Evolutionary conservation across 495 filamentous ascomycete species (phyloP).

Genomic region (Aspergillus baeticus): DNA sequence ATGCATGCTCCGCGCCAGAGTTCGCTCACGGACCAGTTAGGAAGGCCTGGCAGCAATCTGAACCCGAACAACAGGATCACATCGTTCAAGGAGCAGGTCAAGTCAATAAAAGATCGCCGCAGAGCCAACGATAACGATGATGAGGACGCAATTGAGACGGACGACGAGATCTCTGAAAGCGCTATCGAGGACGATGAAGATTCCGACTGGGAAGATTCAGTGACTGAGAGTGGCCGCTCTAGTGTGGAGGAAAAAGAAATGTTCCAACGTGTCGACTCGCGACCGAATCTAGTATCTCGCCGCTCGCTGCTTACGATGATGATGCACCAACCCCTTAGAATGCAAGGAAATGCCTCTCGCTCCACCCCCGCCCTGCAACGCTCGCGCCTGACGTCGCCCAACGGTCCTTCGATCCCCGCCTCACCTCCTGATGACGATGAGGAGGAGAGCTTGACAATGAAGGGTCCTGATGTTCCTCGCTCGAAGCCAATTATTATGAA

Average conservation of each 20-base stretch:
- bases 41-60: slow-evolving; percentile 32
- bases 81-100: slow-evolving; percentile 79
- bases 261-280: slow-evolving; percentile 90
- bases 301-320: slow-evolving; percentile 87
- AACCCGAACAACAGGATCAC: slow-evolving; percentile 68
- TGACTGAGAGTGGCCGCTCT: slow-evolving; percentile 80
- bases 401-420: slow-evolving; percentile 67
- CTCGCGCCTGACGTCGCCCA: slow-evolving; percentile 69
- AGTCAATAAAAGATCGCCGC: slow-evolving; percentile 57
- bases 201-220: slow-evolving; percentile 88
- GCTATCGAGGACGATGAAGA: slow-evolving; percentile 88
- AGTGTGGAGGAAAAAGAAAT: slow-evolving; percentile 74
- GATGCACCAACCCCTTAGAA: slow-evolving; percentile 66
- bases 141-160: slow-evolving; percentile 73
- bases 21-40: slow-evolving; percentile 52
- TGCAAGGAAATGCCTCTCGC: slow-evolving; percentile 54
- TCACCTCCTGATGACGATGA: slow-evolving; percentile 72
- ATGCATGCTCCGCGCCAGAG: slow-evolving; percentile 42
- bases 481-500: slow-evolving; percentile 87
- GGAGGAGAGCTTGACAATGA: slow-evolving; percentile 68
- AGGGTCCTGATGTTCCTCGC: slow-evolving; percentile 67
- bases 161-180: slow-evolving; percentile 72
- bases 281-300: slow-evolving; percentile 78
- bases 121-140: slow-evolving; percentile 69
- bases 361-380: slow-evolving; percentile 83